Evolutionary conservation across 2,329 filamentous ascomycete genomes (phyloP).

Genomic region (Drechslerella stenobrocha): DNA sequence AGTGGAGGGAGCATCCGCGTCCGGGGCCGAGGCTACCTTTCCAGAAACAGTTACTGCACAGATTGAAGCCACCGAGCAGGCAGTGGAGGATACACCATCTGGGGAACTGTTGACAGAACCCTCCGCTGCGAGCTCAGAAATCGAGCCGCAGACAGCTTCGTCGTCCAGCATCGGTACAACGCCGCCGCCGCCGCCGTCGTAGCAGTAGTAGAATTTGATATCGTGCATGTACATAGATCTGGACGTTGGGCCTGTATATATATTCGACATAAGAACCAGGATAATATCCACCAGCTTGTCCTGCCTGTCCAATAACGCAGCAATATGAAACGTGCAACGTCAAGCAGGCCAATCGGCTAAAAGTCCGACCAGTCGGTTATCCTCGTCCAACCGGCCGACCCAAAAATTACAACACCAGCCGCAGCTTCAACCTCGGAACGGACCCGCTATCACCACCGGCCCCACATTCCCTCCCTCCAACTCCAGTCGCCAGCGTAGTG

Average conservation of each 20-base stretch:
- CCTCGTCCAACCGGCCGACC: neutral
- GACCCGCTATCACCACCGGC: constrained; percentile 2
- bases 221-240: too few species aligned
- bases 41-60: constrained; percentile 4
- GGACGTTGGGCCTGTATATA: too few species aligned
- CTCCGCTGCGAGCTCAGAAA: neutral
- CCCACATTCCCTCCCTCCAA: constrained; percentile 13
- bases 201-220: neutral
- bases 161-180: too few species aligned
- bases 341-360: neutral
- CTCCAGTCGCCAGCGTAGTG: neutral
- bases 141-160: constrained; percentile 1
- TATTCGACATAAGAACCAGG: too few species aligned
- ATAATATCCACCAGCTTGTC: too few species aligned
- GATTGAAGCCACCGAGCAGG: constrained; percentile 1
- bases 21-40: constrained; percentile 6
- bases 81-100: constrained; percentile 1
- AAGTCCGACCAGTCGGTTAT: constrained; percentile 1
- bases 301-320: too few species aligned
- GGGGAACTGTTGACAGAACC: constrained; percentile 1
- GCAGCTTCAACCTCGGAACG: constrained; percentile 29
- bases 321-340: too few species aligned
- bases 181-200: neutral
- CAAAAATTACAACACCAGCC: constrained; percentile 35
- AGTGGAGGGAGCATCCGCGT: constrained; percentile 5